These are phyloP conservation scores for Diplodia seriata DNA, from an alignment of 2,329 filamentous ascomycete species.

Conservation along the genomic window DNA sequence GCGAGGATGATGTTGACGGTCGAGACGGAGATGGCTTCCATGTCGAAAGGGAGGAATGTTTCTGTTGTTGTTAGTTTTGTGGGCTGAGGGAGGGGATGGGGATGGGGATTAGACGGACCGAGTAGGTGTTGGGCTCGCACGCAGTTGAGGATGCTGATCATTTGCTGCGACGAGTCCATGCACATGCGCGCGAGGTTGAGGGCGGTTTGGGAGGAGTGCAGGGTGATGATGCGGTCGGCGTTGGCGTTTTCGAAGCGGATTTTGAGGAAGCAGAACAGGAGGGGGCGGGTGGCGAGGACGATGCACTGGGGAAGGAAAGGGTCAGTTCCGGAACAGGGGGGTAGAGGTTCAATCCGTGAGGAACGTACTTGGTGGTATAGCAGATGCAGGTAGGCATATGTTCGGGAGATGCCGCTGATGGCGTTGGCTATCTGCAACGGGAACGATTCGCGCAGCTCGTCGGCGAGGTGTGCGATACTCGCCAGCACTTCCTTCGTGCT, in stretches of 20 bases:
- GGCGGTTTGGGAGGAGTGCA: slow-evolving; percentile 49
- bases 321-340: not conserved
- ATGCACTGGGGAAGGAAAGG: slow-evolving; percentile 46
- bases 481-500: slow-evolving; percentile 52
- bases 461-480: slow-evolving; percentile 49
- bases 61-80: slow-evolving; percentile 42
- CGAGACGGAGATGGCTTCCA: slow-evolving; percentile 55
- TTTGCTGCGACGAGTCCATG: slow-evolving; percentile 54
- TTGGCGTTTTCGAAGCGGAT: slow-evolving; percentile 43
- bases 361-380: slow-evolving; percentile 50
- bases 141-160: slow-evolving; percentile 52
- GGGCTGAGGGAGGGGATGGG: no score
- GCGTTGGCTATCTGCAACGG: slow-evolving; percentile 47
- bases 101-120: slow-evolving; percentile 42
- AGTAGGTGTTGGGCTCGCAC: slow-evolving; percentile 57
- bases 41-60: slow-evolving; percentile 58
- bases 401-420: slow-evolving; percentile 51
- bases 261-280: slow-evolving; percentile 54
- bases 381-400: slow-evolving; percentile 49
- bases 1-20: slow-evolving; percentile 53
- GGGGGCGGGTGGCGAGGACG: slow-evolving; percentile 50
- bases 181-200: slow-evolving; percentile 51
- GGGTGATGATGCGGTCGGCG: slow-evolving; percentile 40
- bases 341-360: no score
- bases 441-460: slow-evolving; percentile 50